These are phyloP conservation scores for Ophiostoma pallidulum DNA, from an alignment of 2,329 filamentous ascomycete genomes.

Conservation along the genomic window DNA sequence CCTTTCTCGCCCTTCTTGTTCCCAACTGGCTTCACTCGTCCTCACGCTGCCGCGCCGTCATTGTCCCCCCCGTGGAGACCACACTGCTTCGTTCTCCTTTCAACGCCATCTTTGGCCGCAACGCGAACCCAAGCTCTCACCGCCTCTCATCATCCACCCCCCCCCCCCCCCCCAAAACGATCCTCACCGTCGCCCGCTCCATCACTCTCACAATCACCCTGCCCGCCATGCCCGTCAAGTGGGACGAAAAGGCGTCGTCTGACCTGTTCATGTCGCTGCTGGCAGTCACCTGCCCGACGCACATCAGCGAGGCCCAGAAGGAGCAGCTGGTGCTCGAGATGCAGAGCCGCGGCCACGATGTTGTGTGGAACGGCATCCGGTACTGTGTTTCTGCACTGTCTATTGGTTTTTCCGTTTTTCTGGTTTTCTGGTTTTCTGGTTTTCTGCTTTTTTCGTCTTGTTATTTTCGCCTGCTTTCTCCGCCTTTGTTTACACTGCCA, in stretches of 20 bases:
- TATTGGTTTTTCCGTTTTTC: neutral
- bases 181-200: neutral
- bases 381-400: slow-evolving; percentile 18
- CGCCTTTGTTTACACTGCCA: no score
- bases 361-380: slow-evolving; percentile 30
- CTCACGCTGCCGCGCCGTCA: no score
- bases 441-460: no score
- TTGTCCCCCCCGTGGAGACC: no score
- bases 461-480: no score
- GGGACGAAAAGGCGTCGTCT: slow-evolving; percentile 21
- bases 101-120: no score
- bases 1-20: no score
- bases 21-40: no score
- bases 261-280: slow-evolving; percentile 23
- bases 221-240: slow-evolving; percentile 21
- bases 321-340: slow-evolving; percentile 18
- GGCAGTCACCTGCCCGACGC: slow-evolving; percentile 10
- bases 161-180: neutral
- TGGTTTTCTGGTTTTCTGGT: neutral
- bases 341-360: slow-evolving; percentile 18
- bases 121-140: neutral
- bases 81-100: no score
- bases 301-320: slow-evolving; percentile 20
- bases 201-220: neutral
- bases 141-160: neutral